Percentiles rank a stretch among this genome's conserved stretches.
Evolutionary conservation across 768 basidiomycete species (phyloP).

Genomic region (Phylloporus arenicola): DNA sequence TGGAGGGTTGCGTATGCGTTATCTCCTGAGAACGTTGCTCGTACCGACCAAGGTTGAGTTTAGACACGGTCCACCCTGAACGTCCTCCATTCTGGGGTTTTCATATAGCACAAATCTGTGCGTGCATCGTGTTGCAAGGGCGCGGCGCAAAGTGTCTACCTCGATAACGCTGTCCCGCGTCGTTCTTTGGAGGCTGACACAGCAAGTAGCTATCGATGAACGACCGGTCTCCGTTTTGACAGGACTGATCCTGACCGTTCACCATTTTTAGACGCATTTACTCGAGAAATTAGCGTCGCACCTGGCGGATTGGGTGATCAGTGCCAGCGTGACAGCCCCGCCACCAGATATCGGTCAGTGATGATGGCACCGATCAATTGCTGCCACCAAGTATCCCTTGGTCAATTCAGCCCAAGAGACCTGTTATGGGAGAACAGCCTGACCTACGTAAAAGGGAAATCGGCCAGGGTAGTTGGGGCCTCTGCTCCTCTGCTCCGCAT

Average conservation of each 20-base stretch:
- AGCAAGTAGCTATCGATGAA: neutral
- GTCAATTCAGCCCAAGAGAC: neutral
- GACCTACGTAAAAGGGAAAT: neutral
- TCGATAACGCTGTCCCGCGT: neutral
- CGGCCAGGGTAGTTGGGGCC: too few species aligned
- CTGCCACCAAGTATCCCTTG: neutral
- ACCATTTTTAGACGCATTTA: neutral
- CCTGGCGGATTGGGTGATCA: neutral
- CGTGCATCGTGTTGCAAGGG: neutral
- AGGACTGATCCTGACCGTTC: too few species aligned
- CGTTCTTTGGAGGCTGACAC: neutral
- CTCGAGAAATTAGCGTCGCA: neutral
- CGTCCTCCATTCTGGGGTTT: neutral
- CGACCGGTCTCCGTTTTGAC: too few species aligned
- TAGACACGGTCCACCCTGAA: neutral
- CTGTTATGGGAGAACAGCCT: neutral
- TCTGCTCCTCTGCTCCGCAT: neutral
- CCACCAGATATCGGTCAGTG: neutral
- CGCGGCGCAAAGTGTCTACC: slow-evolving; percentile 3
- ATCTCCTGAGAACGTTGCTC: neutral
- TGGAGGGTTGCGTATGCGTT: neutral
- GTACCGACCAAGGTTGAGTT: neutral
- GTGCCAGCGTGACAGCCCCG: neutral
- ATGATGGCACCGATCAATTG: neutral
- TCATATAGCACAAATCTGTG: neutral